Evolutionary conservation across 306 rosid species (phyloP).

Genomic region (Gastrolobium villosum): DNA sequence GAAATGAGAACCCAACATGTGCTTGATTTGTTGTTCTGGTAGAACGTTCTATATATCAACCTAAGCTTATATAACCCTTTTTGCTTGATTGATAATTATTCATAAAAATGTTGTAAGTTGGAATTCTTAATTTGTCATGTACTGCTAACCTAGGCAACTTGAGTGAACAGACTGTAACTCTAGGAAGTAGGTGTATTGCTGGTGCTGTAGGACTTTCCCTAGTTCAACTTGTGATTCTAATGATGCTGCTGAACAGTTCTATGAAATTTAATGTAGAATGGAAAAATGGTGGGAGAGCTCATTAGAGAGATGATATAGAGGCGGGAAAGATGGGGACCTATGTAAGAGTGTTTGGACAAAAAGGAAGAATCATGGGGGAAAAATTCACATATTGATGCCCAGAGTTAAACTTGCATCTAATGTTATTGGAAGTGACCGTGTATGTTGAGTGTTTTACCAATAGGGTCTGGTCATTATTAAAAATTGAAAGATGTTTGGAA

Average conservation of each 20-base stretch:
- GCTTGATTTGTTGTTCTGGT: not conserved
- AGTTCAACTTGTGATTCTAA: not conserved
- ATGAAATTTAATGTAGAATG: not conserved
- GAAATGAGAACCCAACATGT: conserved; percentile 11
- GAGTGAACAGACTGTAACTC: conserved; percentile 4
- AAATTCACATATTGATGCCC: not conserved
- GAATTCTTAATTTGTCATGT: conserved; percentile 5
- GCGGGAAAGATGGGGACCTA: not conserved
- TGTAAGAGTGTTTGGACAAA: not conserved
- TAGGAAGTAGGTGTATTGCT: not conserved
- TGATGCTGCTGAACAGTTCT: not conserved
- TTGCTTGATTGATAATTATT: not conserved
- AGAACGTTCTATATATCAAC: not conserved
- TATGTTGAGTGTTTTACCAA: not conserved
- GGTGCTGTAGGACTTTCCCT: not conserved
- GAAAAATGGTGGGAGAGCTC: conserved; percentile 1
- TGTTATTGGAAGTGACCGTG: not conserved
- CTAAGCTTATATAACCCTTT: not conserved
- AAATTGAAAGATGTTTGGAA: not conserved
- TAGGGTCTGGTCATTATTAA: not conserved
- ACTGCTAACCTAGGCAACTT: not conserved
- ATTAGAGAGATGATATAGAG: not conserved
- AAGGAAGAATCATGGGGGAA: not conserved
- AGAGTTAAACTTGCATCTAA: not conserved
- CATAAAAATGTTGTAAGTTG: conserved; percentile 18